Evolutionary conservation across 495 filamentous ascomycete genomes (phyloP).

Genomic region (Poronia punctata): DNA sequence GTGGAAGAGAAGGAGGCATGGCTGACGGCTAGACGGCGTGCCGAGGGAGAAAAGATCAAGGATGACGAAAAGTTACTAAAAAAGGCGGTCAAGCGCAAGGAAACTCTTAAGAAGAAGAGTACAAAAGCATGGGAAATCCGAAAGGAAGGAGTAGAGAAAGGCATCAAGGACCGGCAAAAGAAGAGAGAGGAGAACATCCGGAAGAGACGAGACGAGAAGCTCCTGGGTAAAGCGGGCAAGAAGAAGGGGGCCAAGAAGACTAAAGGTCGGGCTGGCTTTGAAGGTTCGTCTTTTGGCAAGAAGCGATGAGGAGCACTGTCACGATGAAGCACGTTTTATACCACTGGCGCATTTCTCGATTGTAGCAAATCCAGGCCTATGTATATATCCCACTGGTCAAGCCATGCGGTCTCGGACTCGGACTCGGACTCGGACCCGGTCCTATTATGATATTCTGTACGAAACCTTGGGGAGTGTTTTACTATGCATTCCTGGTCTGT

Average conservation of each 20-base stretch:
- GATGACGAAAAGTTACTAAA: constrained; percentile 85
- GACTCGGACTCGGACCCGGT: too few species aligned
- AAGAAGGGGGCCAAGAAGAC: constrained; percentile 50
- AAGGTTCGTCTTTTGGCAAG: constrained; percentile 74
- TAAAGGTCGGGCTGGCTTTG: constrained; percentile 73
- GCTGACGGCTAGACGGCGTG: constrained; percentile 84
- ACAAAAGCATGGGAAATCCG: constrained; percentile 85
- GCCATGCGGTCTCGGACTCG: too few species aligned
- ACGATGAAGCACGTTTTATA: constrained; percentile 4
- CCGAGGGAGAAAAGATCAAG: constrained; percentile 82
- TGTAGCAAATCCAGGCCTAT: background rate
- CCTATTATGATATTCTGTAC: too few species aligned
- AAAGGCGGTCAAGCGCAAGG: constrained; percentile 91
- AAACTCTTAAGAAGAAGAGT: constrained; percentile 81
- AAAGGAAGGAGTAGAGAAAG: constrained; percentile 63
- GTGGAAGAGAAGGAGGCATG: constrained; percentile 90
- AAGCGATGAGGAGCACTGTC: constrained; percentile 18
- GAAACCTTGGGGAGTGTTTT: too few species aligned
- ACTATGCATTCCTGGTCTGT: too few species aligned
- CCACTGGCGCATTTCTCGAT: background rate
- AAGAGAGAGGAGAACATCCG: constrained; percentile 83
- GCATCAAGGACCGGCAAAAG: constrained; percentile 71
- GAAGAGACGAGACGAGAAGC: constrained; percentile 74
- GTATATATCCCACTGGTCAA: constrained; percentile 6
- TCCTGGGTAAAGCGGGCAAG: constrained; percentile 53